Conservation (phyloP, 2,329 filamentous ascomycete genomes). For the Tolypocladium pustulatum region DNA sequence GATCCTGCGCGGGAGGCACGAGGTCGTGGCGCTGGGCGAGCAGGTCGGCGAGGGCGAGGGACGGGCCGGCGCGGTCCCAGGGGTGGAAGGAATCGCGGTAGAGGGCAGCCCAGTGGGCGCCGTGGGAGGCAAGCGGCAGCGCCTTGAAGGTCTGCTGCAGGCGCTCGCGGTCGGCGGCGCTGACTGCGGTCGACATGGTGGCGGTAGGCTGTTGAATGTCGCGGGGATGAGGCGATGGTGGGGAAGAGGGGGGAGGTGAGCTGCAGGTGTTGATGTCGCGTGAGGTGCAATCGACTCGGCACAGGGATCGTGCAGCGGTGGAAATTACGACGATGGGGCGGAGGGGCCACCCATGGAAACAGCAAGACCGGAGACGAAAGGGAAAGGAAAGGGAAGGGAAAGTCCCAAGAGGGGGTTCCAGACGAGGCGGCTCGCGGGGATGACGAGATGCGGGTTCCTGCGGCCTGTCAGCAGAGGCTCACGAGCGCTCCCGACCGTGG, state of each 20-base stretch:
- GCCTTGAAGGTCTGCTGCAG: slow-evolving; percentile 24
- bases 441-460: too few species aligned
- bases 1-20: slow-evolving; percentile 24
- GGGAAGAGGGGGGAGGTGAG: too few species aligned
- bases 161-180: slow-evolving; percentile 11
- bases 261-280: neutral
- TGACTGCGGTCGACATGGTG: slow-evolving; percentile 9
- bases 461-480: neutral
- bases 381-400: neutral
- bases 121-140: slow-evolving; percentile 22
- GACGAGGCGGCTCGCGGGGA: too few species aligned
- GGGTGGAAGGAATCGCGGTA: slow-evolving; percentile 36
- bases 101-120: slow-evolving; percentile 33
- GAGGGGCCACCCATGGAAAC: neutral
- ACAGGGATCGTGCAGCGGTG: neutral
- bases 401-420: neutral
- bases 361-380: neutral
- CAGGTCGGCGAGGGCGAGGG: slow-evolving; percentile 42
- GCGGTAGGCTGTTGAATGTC: neutral
- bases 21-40: slow-evolving; percentile 34
- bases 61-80: slow-evolving; percentile 47
- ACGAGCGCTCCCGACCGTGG: neutral
- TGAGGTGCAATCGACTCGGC: neutral
- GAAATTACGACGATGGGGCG: neutral
- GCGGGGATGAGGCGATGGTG: neutral